phyloP scores from a whole-genome alignment of 495 filamentous ascomycete species.

The Pyrenula aspistea region DNA sequence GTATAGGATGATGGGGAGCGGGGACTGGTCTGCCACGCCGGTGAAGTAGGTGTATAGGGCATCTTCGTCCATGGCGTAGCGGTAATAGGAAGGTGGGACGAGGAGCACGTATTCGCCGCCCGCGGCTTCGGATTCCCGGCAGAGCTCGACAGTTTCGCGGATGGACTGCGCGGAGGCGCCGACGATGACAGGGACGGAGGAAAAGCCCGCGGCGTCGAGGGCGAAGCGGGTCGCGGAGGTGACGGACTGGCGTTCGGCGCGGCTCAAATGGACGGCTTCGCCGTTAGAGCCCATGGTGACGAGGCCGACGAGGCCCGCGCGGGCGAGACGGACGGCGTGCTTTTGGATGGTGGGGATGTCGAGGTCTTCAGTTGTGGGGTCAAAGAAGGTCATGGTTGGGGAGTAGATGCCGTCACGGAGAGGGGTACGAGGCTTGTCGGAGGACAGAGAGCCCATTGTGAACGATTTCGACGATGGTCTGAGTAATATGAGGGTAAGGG shows the following conservation, averaged over 20 bases:
- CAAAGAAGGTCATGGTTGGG: constrained; percentile 86
- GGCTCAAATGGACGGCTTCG: constrained; percentile 73
- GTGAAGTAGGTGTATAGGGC: constrained; percentile 68
- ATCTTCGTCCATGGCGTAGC: constrained; percentile 60
- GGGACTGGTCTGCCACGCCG: constrained; percentile 59
- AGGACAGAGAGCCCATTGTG: constrained; percentile 7
- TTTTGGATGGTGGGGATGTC: constrained; percentile 67
- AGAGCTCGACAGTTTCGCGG: constrained; percentile 61
- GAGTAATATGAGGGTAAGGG: background rate
- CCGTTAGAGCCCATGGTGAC: constrained; percentile 88
- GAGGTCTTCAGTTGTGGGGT: constrained; percentile 68
- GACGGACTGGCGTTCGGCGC: constrained; percentile 61
- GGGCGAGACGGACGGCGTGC: constrained; percentile 70
- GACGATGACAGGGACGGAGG: constrained; percentile 64
- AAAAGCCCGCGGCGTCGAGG: constrained; percentile 69
- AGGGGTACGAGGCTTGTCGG: constrained; percentile 32
- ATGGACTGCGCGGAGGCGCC: constrained; percentile 71
- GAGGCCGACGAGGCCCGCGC: constrained; percentile 69
- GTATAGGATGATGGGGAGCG: constrained; percentile 73
- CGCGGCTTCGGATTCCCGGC: constrained; percentile 51
- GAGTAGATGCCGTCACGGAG: constrained; percentile 80
- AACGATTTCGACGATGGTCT: constrained; percentile 1
- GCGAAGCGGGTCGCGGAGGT: constrained; percentile 72
- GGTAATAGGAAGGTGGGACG: constrained; percentile 77
- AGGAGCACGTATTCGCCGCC: constrained; percentile 72